Evolutionary conservation across 441 rosid genomes (phyloP).

Genomic region (Arabidopsis hybrid): DNA sequence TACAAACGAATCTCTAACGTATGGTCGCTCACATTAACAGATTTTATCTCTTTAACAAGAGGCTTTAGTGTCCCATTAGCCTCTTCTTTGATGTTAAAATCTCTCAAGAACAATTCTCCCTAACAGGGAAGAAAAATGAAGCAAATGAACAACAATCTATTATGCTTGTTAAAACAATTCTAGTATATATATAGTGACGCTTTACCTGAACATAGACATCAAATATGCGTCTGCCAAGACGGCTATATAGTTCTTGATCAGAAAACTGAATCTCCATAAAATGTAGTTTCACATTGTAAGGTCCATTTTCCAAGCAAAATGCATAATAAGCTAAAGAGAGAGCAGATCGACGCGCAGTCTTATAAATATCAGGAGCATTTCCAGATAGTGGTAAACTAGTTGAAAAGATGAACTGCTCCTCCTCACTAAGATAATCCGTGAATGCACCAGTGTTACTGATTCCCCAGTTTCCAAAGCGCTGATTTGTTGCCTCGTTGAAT

Average conservation of each 20-base stretch:
- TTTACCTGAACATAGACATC: slow-evolving; percentile 72
- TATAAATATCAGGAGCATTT: slow-evolving; percentile 32
- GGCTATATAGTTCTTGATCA: slow-evolving; percentile 39
- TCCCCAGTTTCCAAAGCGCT: slow-evolving; percentile 48
- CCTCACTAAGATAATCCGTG: slow-evolving; percentile 45
- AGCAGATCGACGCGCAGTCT: slow-evolving; percentile 61
- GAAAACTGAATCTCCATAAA: slow-evolving; percentile 67
- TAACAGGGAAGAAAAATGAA: slow-evolving; percentile 24
- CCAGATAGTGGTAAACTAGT: slow-evolving; percentile 46
- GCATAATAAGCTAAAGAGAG: slow-evolving; percentile 59
- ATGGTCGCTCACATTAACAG: slow-evolving; percentile 23
- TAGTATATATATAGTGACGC: background rate
- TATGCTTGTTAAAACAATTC: background rate
- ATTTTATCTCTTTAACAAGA: slow-evolving; percentile 20
- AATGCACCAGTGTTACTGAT: slow-evolving; percentile 82
- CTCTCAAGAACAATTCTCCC: slow-evolving; percentile 51
- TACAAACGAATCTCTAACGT: slow-evolving; percentile 33
- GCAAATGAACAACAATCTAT: background rate
- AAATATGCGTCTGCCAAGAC: slow-evolving; percentile 59
- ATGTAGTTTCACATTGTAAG: slow-evolving; percentile 52
- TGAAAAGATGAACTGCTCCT: slow-evolving; percentile 47
- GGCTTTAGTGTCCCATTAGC: slow-evolving; percentile 52
- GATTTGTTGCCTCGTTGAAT: slow-evolving; percentile 53
- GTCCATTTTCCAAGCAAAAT: slow-evolving; percentile 59
- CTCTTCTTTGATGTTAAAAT: slow-evolving; percentile 55